Conservation (phyloP, 768 basidiomycete species). For the Hortiboletus campestris region DNA sequence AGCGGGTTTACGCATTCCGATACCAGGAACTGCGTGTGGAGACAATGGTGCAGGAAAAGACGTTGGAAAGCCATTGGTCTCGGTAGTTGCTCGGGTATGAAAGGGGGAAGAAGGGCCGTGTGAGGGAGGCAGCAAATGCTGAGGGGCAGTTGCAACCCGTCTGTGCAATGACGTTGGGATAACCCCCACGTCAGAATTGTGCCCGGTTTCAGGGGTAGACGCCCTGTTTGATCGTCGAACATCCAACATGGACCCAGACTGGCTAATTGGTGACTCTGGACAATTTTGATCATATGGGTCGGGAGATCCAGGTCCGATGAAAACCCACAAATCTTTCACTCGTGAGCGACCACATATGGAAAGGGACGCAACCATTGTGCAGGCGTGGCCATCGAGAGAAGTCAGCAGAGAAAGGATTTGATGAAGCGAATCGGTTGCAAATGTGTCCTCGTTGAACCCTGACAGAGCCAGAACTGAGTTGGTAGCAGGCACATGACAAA, state of each 20-base stretch:
- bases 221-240: slow-evolving; percentile 34
- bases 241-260: slow-evolving; percentile 36
- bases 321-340: slow-evolving; percentile 77
- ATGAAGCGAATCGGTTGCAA: slow-evolving; percentile 67
- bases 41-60: slow-evolving; percentile 14
- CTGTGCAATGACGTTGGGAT: slow-evolving; percentile 31
- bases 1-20: slow-evolving; percentile 57
- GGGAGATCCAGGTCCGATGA: slow-evolving; percentile 51
- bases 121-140: slow-evolving; percentile 22
- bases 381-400: slow-evolving; percentile 66
- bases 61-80: slow-evolving; percentile 23
- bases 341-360: slow-evolving; percentile 71
- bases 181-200: slow-evolving; percentile 21
- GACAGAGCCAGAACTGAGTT: slow-evolving; percentile 19
- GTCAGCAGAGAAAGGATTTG: slow-evolving; percentile 67
- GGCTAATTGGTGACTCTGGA: slow-evolving; percentile 37
- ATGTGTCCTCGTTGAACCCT: slow-evolving; percentile 82
- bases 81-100: slow-evolving; percentile 38
- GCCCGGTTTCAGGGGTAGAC: slow-evolving; percentile 31
- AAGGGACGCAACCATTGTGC: slow-evolving; percentile 65
- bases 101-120: slow-evolving; percentile 18
- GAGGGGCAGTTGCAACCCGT: slow-evolving; percentile 31
- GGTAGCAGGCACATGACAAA: slow-evolving; percentile 15
- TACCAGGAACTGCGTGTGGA: slow-evolving; percentile 31
- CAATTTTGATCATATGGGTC: slow-evolving; percentile 31